Evolutionary conservation across 306 rosid species (phyloP), one percentile per base, ranked within the genome.

Genomic region (Urtica urens): DNA sequence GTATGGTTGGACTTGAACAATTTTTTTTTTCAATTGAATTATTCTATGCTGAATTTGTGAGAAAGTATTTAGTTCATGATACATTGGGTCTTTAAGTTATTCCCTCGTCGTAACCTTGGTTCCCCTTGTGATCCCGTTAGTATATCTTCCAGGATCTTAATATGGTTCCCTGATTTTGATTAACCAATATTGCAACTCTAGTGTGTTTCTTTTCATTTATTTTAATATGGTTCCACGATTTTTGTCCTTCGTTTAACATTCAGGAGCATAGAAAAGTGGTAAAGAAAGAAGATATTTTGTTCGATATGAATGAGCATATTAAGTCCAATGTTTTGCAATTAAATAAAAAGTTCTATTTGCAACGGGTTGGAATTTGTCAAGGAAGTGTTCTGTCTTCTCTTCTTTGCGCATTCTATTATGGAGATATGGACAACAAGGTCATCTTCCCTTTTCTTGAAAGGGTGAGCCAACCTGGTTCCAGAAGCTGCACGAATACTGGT

Each of bases 331-430:
- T 88, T 27, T 49, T 88, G 67, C 82, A 44, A 46, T 77, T 88
- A 24, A 76, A 77, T 66, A 74, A 77, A 42, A 84, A 68, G 38
- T 78, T 84, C 55, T 88, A 72, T 73, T 46, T 81, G 74, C 95
- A 78, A 81, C 68, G 64, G 47, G 71, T 79, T 28, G 93, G 97
- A 42, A 84, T 90, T 76, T 71, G 93, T 52, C 97, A 84, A 70
- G 95, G 97, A 78, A 92, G 97, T 43, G 47, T 90, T 72, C 58
- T 79, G 51, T 88, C 97, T 2, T 45, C 95, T 52, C 62, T 88
- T 68, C 97, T 88, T 54, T 88, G 95, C 73, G 81, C 87, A 44
- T 70, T 81, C 5, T 74, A 81, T 71, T 74, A 69, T 23, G 93
- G 93, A 37, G 84, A 84, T 64, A 64, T 88, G 69, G 95, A 88